These are phyloP conservation scores for Diaporthe vexans DNA, from an alignment of 2,329 filamentous ascomycete species.

Conservation along the genomic window DNA sequence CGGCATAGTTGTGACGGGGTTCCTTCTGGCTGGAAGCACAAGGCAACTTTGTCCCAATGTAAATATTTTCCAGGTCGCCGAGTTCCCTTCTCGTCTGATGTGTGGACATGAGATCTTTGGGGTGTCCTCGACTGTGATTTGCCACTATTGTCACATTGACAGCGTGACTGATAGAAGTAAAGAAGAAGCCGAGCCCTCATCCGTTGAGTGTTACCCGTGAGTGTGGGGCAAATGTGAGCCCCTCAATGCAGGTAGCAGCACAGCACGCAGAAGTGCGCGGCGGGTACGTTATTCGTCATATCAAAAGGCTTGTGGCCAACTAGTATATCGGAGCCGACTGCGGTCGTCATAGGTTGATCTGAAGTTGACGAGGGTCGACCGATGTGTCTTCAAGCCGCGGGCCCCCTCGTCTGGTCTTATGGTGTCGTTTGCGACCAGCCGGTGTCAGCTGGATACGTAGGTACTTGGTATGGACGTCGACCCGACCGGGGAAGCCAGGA, in stretches of 20 bases:
- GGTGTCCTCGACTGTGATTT: not conserved
- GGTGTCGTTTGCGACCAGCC: conserved; percentile 10
- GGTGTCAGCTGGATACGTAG: not conserved
- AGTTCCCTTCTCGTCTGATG: not conserved
- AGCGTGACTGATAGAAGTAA: not conserved
- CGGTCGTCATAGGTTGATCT: not conserved
- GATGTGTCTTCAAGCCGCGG: not conserved
- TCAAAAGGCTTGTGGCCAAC: not conserved
- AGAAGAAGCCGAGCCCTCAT: not conserved
- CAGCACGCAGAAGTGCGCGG: not conserved
- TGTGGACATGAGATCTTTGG: not conserved
- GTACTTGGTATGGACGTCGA: not conserved
- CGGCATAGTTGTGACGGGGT: conserved; percentile 15
- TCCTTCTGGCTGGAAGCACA: not conserved
- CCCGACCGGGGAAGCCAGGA: not conserved
- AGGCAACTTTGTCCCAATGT: not conserved
- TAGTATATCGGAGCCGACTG: not conserved
- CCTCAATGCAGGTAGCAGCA: no score
- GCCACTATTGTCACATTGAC: not conserved
- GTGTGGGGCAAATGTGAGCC: not conserved
- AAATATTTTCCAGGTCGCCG: not conserved
- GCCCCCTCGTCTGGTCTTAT: not conserved
- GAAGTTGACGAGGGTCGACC: not conserved
- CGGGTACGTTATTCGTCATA: not conserved
- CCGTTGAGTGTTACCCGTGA: not conserved